Base-by-base conservation (phyloP, 495 filamentous ascomycete species). In the Lepraria neglecta region DNA sequence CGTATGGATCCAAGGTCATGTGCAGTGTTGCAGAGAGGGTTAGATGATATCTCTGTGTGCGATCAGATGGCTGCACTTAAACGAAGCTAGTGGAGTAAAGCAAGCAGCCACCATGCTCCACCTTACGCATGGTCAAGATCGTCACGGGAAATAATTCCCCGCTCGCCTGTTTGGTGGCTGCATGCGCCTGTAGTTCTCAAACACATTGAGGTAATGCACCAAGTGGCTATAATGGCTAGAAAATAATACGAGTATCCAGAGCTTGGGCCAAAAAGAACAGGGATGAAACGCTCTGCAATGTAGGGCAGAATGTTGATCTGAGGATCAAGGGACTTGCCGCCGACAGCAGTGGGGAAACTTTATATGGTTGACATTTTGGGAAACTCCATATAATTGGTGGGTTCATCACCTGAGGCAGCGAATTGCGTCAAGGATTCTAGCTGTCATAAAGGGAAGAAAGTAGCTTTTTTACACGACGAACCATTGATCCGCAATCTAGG, bases 141-240 rank as follows among this genome's bases (percentile, higher is more conserved):
- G 30, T 54, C 51, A 54, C 51, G 30, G 51, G 51, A n/a, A 54
- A 38, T 5, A 19, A 6, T 10, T 54, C 35, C 51, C 51, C 51
- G 51, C 51, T 54, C 51, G 51, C 51, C 51, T 54, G 17, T 11
- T n/a, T 10, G 35, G 58, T 59, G 33, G 58, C 58, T 59, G 58
- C 58, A 59, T 59, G 27, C n/a, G 35, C 58, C 33, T 60, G 46
- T 51, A 31, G 58, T 60, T 52, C 58, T 45, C 35, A 52, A 40
- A 31, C 43, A 28, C 35, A 40, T 9, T n/a, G 33, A 40, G 27
- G 21, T 24, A 38, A 28, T 4, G 17, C 6, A 38, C 12, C 35
- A 7, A 38, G 35, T 38, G 35, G 35, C 35, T 38, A 38, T 7
- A 7, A 38, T 5, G 35, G 35, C 35, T 38, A 38, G 35, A 6